phyloP scores from a whole-genome alignment of 192 early-diverging fungal genomes.

The Pilaira anomala region DNA sequence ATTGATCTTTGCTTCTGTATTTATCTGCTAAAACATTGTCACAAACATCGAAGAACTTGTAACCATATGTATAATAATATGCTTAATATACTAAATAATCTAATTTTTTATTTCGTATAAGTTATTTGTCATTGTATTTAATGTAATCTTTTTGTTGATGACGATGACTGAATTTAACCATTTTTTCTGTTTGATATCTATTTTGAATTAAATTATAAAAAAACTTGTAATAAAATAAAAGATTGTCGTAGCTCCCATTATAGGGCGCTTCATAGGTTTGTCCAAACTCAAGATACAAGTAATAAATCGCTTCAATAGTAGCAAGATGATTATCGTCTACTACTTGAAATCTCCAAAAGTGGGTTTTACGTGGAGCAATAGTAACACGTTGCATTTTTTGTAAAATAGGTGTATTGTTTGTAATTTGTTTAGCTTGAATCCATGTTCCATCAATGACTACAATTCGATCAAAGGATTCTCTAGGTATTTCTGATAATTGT shows the following conservation, averaged over 20 bases:
- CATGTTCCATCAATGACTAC: constrained; percentile 97
- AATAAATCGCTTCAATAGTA: constrained; percentile 96
- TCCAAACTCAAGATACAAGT: constrained; percentile 83
- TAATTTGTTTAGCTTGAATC: constrained; percentile 74
- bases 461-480: constrained; percentile 63
- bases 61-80: constrained; percentile 10
- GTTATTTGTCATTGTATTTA: background rate
- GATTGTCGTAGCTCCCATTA: constrained; percentile 77
- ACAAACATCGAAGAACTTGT: constrained; percentile 40
- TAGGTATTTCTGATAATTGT: constrained; percentile 64
- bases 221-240: constrained; percentile 89
- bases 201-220: constrained; percentile 86
- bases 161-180: constrained; percentile 15
- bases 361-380: constrained; percentile 67
- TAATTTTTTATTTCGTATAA: background rate
- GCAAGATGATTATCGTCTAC: constrained; percentile 72
- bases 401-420: constrained; percentile 46
- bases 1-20: constrained; percentile 58
- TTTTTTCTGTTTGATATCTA: constrained; percentile 52
- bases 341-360: constrained; percentile 92
- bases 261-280: constrained; percentile 54
- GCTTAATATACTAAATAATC: background rate
- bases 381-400: constrained; percentile 55
- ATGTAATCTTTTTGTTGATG: constrained; percentile 24
- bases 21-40: constrained; percentile 60